phyloP scores from a whole-genome alignment of 352 stramenopile genomes.

The Globisporangium emineosum region DNA sequence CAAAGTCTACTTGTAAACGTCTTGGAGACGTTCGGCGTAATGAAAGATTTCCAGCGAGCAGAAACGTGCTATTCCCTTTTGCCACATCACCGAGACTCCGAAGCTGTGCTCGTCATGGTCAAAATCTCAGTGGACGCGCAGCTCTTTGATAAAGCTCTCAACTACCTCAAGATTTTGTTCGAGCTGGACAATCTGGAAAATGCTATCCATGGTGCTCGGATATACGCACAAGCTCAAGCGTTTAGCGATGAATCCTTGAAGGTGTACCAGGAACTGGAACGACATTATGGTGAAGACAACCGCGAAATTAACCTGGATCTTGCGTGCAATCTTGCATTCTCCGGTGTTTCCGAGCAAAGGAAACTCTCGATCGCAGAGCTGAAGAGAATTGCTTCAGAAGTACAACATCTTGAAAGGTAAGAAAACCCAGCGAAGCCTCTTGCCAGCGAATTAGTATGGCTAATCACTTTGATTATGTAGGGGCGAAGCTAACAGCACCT shows the following conservation, averaged over 20 bases:
- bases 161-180: constrained; percentile 45
- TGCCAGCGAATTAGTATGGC: not conserved
- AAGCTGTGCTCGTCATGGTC: constrained; percentile 49
- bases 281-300: constrained; percentile 51
- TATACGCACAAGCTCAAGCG: constrained; percentile 38
- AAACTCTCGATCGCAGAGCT: constrained; percentile 42
- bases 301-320: constrained; percentile 66
- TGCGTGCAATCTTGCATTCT: constrained; percentile 47
- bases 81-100: constrained; percentile 26
- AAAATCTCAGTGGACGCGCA: constrained; percentile 50
- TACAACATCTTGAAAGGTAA: constrained; percentile 32
- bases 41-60: constrained; percentile 49
- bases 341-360: constrained; percentile 23
- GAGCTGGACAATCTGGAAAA: constrained; percentile 43
- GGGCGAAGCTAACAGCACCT: constrained; percentile 9
- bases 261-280: constrained; percentile 60
- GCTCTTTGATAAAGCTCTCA: constrained; percentile 46
- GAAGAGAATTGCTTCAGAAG: constrained; percentile 25
- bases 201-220: constrained; percentile 40
- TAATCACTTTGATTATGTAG: constrained; percentile 11
- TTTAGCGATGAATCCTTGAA: constrained; percentile 52
- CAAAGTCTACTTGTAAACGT: constrained; percentile 43
- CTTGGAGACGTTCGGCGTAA: constrained; percentile 41
- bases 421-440: not conserved
- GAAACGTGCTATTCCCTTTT: constrained; percentile 60